A percentile compares a stretch with the other conserved stretches of the same genome.
These are phyloP conservation scores for Leccinum arenicola DNA, from an alignment of 768 basidiomycete species.

Conservation along the genomic window DNA sequence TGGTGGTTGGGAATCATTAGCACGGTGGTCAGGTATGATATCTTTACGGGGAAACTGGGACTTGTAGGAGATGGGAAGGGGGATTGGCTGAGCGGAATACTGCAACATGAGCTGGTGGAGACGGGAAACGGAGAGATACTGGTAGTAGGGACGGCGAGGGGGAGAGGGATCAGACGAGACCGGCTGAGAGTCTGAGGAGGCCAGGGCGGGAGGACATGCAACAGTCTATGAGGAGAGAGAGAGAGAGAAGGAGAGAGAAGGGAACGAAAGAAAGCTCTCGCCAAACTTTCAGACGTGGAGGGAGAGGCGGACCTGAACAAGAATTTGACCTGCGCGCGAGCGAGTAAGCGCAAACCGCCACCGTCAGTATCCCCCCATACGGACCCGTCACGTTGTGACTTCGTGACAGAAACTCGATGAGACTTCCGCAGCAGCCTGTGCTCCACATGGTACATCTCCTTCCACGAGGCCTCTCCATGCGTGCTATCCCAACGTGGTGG, in stretches of 20 bases:
- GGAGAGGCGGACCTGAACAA: slow-evolving; percentile 21
- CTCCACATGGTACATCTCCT: neutral
- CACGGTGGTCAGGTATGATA: slow-evolving; percentile 26
- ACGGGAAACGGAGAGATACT: slow-evolving; percentile 29
- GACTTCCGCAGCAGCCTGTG: slow-evolving; percentile 9
- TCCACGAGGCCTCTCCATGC: neutral
- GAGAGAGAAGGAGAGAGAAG: neutral
- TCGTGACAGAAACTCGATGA: slow-evolving; percentile 4
- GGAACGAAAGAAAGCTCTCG: slow-evolving; percentile 21
- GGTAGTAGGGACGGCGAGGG: slow-evolving; percentile 30
- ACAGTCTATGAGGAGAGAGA: slow-evolving; percentile 6
- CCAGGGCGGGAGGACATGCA: slow-evolving; percentile 31
- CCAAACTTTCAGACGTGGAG: slow-evolving; percentile 23
- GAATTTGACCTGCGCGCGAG: slow-evolving; percentile 12
- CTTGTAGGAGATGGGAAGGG: slow-evolving; percentile 33
- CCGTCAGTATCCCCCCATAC: slow-evolving; percentile 3
- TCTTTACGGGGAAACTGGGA: slow-evolving; percentile 29
- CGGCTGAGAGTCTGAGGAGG: slow-evolving; percentile 32
- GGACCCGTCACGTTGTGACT: slow-evolving; percentile 2
- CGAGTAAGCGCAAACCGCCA: neutral
- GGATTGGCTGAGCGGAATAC: slow-evolving; percentile 39
- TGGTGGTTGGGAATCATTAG: slow-evolving; percentile 27
- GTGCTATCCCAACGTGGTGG: neutral
- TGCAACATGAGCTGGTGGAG: slow-evolving; percentile 55
- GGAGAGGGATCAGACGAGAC: slow-evolving; percentile 53